A percentile compares a stretch with the other conserved stretches of the same genome.
phyloP scores from a whole-genome alignment of 805 yeast genomes.

The Starmerella kuoi region DNA sequence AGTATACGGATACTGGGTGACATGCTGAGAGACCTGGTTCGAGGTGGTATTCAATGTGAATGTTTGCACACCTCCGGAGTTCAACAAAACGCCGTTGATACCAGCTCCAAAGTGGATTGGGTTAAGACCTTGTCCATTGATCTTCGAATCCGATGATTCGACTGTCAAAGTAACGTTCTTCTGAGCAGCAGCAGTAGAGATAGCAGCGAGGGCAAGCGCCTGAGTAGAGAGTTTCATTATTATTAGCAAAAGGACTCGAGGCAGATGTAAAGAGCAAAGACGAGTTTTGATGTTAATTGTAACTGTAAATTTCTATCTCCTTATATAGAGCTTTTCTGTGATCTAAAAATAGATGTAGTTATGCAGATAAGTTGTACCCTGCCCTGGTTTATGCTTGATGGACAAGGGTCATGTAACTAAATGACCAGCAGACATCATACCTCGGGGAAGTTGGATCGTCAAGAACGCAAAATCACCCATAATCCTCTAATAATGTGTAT shows the following conservation, averaged over 20 bases:
- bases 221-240: neutral
- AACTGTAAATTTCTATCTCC: neutral
- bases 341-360: neutral
- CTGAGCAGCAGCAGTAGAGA: conserved; percentile 5
- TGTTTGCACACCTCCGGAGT: neutral
- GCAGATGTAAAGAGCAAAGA: neutral
- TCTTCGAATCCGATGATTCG: conserved; percentile 6
- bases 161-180: conserved; percentile 3
- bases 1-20: neutral
- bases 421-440: too few relatives aligned
- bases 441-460: too few relatives aligned
- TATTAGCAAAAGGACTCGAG: too few relatives aligned
- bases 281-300: neutral
- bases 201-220: neutral
- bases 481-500: too few relatives aligned
- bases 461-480: too few relatives aligned
- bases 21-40: neutral
- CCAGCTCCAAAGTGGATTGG: conserved; percentile 17
- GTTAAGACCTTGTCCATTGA: conserved; percentile 5
- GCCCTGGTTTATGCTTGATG: too few relatives aligned
- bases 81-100: conserved; percentile 11
- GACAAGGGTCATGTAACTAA: too few relatives aligned
- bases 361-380: too few relatives aligned
- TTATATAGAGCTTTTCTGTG: neutral
- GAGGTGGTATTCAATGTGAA: conserved; percentile 1